Evolutionary conservation across 2,329 filamentous ascomycete species (phyloP).

Genomic region (Parastagonospora nodorum): DNA sequence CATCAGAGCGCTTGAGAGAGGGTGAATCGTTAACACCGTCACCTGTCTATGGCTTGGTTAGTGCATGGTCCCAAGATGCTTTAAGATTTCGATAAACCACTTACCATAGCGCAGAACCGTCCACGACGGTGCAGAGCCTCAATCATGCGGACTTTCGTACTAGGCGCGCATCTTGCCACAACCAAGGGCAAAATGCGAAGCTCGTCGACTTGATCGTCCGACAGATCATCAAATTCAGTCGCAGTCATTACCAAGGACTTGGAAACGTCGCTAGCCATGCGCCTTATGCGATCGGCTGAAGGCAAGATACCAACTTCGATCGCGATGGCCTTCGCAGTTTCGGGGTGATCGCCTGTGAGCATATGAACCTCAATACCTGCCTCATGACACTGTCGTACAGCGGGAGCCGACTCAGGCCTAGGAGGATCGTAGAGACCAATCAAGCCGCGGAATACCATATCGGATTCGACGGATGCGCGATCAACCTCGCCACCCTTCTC

Average conservation of each 20-base stretch:
- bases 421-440: slow-evolving; percentile 87
- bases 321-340: slow-evolving; percentile 54
- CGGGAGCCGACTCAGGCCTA: slow-evolving; percentile 72
- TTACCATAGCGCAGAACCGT: slow-evolving; percentile 75
- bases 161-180: slow-evolving; percentile 81
- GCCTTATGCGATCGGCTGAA: slow-evolving; percentile 21
- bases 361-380: slow-evolving; percentile 56
- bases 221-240: slow-evolving; percentile 76
- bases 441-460: slow-evolving; percentile 75
- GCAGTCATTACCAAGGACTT: slow-evolving; percentile 44
- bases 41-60: slow-evolving; percentile 60
- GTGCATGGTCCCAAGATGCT: not conserved
- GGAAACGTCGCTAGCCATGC: slow-evolving; percentile 34
- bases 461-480: slow-evolving; percentile 68
- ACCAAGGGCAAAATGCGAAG: slow-evolving; percentile 78
- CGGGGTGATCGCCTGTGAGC: slow-evolving; percentile 55
- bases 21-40: slow-evolving; percentile 89
- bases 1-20: slow-evolving; percentile 78
- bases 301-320: slow-evolving; percentile 55
- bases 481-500: slow-evolving; percentile 52
- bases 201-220: slow-evolving; percentile 74
- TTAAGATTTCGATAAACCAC: not conserved
- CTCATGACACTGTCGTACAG: slow-evolving; percentile 51
- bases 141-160: slow-evolving; percentile 90
- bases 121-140: slow-evolving; percentile 79